Evolutionary conservation across 1,284 basidiomycete species (phyloP).

Genomic region (Malassezia furfur): DNA sequence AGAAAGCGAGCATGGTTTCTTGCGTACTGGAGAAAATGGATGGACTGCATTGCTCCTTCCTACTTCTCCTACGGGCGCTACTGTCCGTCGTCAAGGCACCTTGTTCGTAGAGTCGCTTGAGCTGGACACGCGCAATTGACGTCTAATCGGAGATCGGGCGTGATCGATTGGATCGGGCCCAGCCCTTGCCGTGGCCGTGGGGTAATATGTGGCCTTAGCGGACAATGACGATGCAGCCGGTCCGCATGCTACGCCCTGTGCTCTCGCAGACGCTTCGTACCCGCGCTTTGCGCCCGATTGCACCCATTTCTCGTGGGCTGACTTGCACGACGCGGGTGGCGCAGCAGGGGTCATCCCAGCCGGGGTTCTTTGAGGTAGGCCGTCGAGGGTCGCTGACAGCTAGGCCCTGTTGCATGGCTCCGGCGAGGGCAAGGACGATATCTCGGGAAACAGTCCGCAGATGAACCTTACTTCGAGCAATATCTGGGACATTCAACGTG

Average conservation of each 20-base stretch:
- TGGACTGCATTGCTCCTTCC: constrained; percentile 6
- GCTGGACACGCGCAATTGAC: constrained; percentile 12
- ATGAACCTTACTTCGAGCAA: too few species aligned
- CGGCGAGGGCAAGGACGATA: constrained; percentile 25
- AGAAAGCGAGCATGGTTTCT: constrained; percentile 16
- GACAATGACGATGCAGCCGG: too few species aligned
- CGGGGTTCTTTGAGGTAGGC: neutral
- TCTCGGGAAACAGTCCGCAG: too few species aligned
- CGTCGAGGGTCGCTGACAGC: neutral
- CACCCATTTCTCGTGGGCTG: too few species aligned
- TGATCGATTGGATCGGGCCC: neutral
- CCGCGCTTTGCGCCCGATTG: too few species aligned
- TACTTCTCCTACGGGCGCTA: too few species aligned
- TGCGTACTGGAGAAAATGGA: constrained; percentile 16
- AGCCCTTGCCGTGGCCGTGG: too few species aligned
- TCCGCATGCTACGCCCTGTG: too few species aligned
- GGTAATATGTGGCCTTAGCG: too few species aligned
- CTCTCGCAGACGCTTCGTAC: too few species aligned
- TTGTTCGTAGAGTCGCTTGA: constrained; percentile 12
- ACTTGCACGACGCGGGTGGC: neutral
- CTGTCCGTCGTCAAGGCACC: neutral
- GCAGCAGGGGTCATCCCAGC: neutral
- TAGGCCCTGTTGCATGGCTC: constrained; percentile 37
- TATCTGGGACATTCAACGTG: constrained; percentile 41
- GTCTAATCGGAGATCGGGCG: neutral